Conservation (phyloP, 805 yeast species). For the Starmerella roubikii region DNA sequence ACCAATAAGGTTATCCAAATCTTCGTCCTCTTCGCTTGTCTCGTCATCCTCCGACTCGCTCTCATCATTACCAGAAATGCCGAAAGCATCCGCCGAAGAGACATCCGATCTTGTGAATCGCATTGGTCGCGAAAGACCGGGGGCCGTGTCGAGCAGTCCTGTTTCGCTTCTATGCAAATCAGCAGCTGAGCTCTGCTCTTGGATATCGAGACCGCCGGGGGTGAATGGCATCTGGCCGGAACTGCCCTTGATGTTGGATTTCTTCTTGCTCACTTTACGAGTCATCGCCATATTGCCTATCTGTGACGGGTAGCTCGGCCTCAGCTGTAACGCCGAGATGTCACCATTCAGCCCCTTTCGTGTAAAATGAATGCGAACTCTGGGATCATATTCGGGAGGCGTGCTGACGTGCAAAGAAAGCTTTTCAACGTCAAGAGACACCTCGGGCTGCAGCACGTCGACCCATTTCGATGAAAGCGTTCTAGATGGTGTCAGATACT, state of each 20-base stretch:
- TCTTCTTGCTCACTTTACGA: constrained; percentile 49
- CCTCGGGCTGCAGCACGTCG: constrained; percentile 37
- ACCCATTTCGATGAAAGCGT: constrained; percentile 57
- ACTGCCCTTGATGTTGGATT: constrained; percentile 53
- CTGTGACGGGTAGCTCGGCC: constrained; percentile 43
- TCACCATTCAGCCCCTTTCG: constrained; percentile 65
- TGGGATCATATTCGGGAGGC: constrained; percentile 46
- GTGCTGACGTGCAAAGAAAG: constrained; percentile 38
- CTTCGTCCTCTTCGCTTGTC: constrained; percentile 4
- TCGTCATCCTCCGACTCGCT: constrained; percentile 4
- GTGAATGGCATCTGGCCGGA: constrained; percentile 72
- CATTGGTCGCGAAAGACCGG: constrained; percentile 68
- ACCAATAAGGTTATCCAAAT: constrained; percentile 6
- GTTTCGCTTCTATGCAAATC: constrained; percentile 49
- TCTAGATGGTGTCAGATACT: constrained; percentile 49
- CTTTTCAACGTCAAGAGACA: constrained; percentile 23
- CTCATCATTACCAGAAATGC: constrained; percentile 19
- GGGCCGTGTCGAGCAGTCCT: constrained; percentile 75
- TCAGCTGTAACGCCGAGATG: constrained; percentile 51
- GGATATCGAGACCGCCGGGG: constrained; percentile 67
- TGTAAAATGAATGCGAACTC: constrained; percentile 54
- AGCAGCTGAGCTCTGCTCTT: constrained; percentile 19
- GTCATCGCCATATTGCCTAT: constrained; percentile 60
- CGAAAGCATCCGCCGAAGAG: constrained; percentile 6
- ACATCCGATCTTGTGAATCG: constrained; percentile 18